Conservation (phyloP, 129 eudicot species). For the Centaurea solstitialis region DNA sequence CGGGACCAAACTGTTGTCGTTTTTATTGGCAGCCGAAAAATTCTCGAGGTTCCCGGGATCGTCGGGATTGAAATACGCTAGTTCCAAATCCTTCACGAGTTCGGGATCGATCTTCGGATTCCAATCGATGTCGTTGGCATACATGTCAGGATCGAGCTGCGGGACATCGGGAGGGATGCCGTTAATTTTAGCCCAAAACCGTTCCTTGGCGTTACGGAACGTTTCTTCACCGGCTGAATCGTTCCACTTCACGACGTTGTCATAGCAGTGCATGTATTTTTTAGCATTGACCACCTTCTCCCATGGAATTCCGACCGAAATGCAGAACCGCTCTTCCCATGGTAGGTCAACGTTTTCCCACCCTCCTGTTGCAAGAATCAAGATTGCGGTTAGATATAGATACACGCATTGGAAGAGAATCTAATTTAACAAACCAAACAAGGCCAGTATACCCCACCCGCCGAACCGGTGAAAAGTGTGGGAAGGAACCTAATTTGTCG, state of each 20-base stretch:
- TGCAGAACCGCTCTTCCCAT: conserved; percentile 89
- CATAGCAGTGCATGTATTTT: conserved; percentile 52
- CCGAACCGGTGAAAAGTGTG: neutral
- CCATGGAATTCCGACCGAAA: conserved; percentile 67
- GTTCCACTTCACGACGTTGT: conserved; percentile 64
- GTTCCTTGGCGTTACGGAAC: conserved; percentile 56
- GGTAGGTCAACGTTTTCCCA: conserved; percentile 46
- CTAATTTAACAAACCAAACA: neutral
- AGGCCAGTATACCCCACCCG: too few relatives aligned
- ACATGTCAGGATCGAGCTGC: conserved; percentile 58
- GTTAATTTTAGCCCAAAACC: conserved; percentile 66
- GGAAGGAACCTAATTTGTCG: neutral
- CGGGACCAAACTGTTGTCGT: conserved; percentile 21
- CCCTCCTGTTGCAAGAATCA: conserved; percentile 36
- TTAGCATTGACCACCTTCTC: conserved; percentile 60
- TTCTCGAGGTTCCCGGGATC: conserved; percentile 32
- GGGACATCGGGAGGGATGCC: conserved; percentile 47
- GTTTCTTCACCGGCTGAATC: conserved; percentile 72
- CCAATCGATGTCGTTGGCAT: conserved; percentile 70
- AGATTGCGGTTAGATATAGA: neutral
- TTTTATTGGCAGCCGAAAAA: conserved; percentile 24
- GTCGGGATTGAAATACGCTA: conserved; percentile 61
- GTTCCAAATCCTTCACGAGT: conserved; percentile 57
- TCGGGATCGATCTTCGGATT: conserved; percentile 54
- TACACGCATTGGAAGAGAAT: neutral